These are phyloP conservation scores for Nigrospora sphaerica DNA, from an alignment of 2,329 filamentous ascomycete genomes.

Conservation along the genomic window DNA sequence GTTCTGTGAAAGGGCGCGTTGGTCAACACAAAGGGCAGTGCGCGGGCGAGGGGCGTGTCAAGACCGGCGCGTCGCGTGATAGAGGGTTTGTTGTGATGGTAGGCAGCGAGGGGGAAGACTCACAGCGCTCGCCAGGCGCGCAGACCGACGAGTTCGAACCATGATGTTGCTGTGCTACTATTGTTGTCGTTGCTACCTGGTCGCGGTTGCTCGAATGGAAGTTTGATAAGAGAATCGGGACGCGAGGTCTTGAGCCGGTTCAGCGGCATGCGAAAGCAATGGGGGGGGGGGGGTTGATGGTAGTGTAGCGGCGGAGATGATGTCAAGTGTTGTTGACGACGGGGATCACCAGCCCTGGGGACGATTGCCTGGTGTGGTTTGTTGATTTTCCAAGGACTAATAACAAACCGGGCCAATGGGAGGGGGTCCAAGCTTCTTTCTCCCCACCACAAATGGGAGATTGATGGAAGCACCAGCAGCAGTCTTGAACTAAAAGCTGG, in stretches of 20 bases:
- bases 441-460: too few species aligned
- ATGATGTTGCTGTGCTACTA: conserved; percentile 19
- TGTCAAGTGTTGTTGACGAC: too few species aligned
- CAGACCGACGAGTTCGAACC: conserved; percentile 29
- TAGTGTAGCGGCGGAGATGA: too few species aligned
- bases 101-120: not conserved
- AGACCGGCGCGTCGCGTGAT: not conserved
- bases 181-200: not conserved
- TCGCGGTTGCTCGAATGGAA: too few species aligned
- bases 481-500: too few species aligned
- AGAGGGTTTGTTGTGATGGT: not conserved
- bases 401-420: too few species aligned
- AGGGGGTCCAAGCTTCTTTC: too few species aligned
- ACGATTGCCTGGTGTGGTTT: too few species aligned
- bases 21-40: conserved; percentile 1
- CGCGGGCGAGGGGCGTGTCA: not conserved
- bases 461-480: too few species aligned
- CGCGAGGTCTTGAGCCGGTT: conserved; percentile 1
- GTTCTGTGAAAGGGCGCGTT: conserved; percentile 9
- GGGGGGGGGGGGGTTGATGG: too few species aligned
- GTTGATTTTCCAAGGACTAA: not conserved
- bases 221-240: not conserved
- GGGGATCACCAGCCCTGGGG: too few species aligned
- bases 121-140: conserved; percentile 30
- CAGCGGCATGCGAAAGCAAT: not conserved